These are phyloP conservation scores for Gossypium trilobum DNA, from an alignment of 441 rosid genomes.

Conservation along the genomic window DNA sequence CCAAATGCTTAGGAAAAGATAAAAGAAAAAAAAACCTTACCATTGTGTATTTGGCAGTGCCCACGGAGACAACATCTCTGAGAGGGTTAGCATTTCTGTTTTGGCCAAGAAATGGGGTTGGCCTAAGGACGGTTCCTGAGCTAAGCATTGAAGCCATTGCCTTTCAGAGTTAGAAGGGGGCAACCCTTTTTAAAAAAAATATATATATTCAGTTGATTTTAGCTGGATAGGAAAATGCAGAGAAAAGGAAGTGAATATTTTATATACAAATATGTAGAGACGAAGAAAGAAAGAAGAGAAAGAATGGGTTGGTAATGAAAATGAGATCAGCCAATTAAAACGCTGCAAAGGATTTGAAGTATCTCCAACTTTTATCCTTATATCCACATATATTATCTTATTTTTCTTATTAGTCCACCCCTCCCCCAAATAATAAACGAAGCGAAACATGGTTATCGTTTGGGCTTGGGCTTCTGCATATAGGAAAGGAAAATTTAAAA, in stretches of 20 bases:
- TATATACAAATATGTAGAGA: not conserved
- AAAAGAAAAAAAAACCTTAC: constrained; percentile 20
- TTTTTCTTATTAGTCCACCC: not conserved
- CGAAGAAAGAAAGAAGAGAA: constrained; percentile 19
- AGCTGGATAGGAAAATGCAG: constrained; percentile 16
- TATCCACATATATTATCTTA: constrained; percentile 42
- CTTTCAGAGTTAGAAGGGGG: not conserved
- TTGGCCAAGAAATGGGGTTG: constrained; percentile 60
- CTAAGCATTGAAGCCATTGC: constrained; percentile 49
- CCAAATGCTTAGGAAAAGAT: too few species aligned
- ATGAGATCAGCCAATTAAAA: constrained; percentile 49
- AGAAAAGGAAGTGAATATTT: not conserved
- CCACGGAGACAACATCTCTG: constrained; percentile 57
- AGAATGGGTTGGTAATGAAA: constrained; percentile 32
- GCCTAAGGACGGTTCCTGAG: constrained; percentile 45
- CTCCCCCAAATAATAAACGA: too few species aligned
- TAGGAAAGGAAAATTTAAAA: not conserved
- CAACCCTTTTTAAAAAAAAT: not conserved
- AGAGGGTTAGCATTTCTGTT: constrained; percentile 48
- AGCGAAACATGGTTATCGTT: too few species aligned
- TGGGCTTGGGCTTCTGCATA: too few species aligned
- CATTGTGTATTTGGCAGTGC: constrained; percentile 61
- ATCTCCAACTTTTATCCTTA: constrained; percentile 50
- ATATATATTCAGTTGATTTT: constrained; percentile 8
- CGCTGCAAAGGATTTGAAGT: constrained; percentile 45